These are phyloP conservation scores for Eustoma russellianum DNA, from an alignment of 257 asterid genomes.

Conservation along the genomic window DNA sequence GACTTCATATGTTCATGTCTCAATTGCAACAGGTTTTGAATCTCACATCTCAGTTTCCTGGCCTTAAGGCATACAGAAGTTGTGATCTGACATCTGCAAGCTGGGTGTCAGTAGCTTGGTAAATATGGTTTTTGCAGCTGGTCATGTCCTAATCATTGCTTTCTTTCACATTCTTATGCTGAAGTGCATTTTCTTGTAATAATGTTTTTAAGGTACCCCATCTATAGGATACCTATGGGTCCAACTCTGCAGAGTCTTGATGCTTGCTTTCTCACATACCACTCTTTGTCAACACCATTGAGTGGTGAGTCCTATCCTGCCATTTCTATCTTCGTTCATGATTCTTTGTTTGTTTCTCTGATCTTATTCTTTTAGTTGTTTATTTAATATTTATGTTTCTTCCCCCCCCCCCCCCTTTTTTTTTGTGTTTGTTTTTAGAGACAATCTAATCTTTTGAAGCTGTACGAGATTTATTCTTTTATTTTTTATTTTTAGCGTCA, in stretches of 20 bases:
- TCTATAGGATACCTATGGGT: conserved; percentile 85
- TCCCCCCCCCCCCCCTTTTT: too few species aligned
- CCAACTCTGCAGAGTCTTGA: conserved; percentile 86
- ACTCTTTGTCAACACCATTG: conserved; percentile 62
- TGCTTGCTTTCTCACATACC: conserved; percentile 87
- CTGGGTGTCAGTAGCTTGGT: conserved; percentile 98
- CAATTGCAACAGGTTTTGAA: conserved; percentile 46
- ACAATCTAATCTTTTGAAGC: too few species aligned
- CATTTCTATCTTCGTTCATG: too few species aligned
- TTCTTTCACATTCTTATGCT: not conserved
- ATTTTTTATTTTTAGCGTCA: not conserved
- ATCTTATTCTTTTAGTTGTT: too few species aligned
- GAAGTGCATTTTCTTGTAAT: not conserved
- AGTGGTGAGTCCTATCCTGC: conserved; percentile 34
- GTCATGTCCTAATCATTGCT: not conserved
- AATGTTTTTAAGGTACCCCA: conserved; percentile 66
- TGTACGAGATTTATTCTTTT: too few species aligned
- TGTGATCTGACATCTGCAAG: conserved; percentile 79
- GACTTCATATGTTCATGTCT: not conserved
- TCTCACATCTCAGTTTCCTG: conserved; percentile 66
- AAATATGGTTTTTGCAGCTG: conserved; percentile 7
- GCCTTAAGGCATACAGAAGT: conserved; percentile 54
- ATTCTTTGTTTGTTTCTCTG: too few species aligned
- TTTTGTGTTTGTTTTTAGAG: too few species aligned
- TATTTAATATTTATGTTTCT: too few species aligned